Conservation (phyloP, 495 filamentous ascomycete genomes). For the Podospora conica region DNA sequence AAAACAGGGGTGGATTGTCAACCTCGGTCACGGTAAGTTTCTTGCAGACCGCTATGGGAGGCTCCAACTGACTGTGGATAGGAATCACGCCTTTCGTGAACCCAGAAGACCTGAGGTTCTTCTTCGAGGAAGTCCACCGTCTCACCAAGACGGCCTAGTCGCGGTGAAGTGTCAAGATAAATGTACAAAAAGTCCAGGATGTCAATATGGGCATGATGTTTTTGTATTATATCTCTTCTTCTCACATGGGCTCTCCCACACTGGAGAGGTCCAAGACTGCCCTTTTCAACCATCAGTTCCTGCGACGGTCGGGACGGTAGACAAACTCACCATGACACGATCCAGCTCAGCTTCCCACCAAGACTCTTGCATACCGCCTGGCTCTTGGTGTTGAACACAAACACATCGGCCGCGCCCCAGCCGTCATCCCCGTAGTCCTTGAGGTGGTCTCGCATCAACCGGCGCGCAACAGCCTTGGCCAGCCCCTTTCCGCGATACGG, state of each 20-base stretch:
- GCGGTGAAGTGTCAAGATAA: background rate
- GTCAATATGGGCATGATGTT: background rate
- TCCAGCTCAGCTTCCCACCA: constrained; percentile 34
- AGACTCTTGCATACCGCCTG: constrained; percentile 40
- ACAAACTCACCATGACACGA: constrained; percentile 37
- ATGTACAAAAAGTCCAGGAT: background rate
- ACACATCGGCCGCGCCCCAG: constrained; percentile 40
- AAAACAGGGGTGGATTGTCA: constrained; percentile 64
- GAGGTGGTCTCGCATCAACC: constrained; percentile 35
- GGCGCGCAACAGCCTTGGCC: constrained; percentile 38
- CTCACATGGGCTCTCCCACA: constrained; percentile 13
- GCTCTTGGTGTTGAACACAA: constrained; percentile 33
- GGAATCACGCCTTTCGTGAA: constrained; percentile 90
- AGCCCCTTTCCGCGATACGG: constrained; percentile 38
- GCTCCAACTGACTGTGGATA: constrained; percentile 23
- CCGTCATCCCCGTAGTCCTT: constrained; percentile 33
- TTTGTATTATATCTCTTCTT: background rate
- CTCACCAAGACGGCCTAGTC: constrained; percentile 33
- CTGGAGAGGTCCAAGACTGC: constrained; percentile 17
- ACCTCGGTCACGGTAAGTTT: constrained; percentile 80
- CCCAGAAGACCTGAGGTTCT: constrained; percentile 86
- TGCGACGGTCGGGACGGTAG: background rate
- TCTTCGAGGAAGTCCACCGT: constrained; percentile 87
- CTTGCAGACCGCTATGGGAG: background rate
- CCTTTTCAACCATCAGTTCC: constrained; percentile 10